phyloP scores from a whole-genome alignment of 805 yeast genomes.

The Debaryomyces hansenii region DNA sequence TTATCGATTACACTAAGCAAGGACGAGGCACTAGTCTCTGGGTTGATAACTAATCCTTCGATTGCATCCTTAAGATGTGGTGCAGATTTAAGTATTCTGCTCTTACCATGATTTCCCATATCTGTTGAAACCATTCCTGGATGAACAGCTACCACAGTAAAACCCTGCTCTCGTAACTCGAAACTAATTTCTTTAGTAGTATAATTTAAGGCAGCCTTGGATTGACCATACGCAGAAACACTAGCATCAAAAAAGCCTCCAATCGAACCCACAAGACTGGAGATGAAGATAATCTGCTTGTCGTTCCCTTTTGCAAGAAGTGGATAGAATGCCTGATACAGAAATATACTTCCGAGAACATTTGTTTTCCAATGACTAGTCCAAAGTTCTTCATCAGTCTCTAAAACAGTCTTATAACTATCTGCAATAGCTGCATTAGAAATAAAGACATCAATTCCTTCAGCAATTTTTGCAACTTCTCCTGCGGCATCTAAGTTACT shows the following conservation, averaged over 20 bases:
- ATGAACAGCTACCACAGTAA: slow-evolving; percentile 23
- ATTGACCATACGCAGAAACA: slow-evolving; percentile 31
- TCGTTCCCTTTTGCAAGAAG: slow-evolving; percentile 18
- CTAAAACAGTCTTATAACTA: slow-evolving; percentile 10
- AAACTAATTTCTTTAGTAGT: slow-evolving; percentile 20
- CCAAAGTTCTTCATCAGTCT: slow-evolving; percentile 16
- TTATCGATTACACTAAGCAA: slow-evolving; percentile 15
- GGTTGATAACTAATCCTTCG: slow-evolving; percentile 11
- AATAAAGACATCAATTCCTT: slow-evolving; percentile 28
- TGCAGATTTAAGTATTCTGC: background rate
- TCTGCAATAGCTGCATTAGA: slow-evolving; percentile 31
- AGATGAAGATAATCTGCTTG: slow-evolving; percentile 24
- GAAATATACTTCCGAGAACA: slow-evolving; percentile 2
- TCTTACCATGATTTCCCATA: slow-evolving; percentile 19
- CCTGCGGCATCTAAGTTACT: slow-evolving; percentile 9
- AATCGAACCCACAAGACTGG: slow-evolving; percentile 24
- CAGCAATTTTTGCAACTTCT: background rate
- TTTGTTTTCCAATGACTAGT: slow-evolving; percentile 10
- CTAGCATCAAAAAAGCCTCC: slow-evolving; percentile 12
- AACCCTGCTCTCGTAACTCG: slow-evolving; percentile 22
- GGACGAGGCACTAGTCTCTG: slow-evolving; percentile 21
- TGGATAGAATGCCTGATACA: slow-evolving; percentile 25
- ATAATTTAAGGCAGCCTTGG: slow-evolving; percentile 39
- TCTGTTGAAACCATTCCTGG: slow-evolving; percentile 40
- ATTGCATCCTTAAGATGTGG: background rate